Percentiles rank a stretch among this genome's conserved stretches.
phyloP scores from a whole-genome alignment of 1,284 basidiomycete species.

The Singerocomus inundabilis region DNA sequence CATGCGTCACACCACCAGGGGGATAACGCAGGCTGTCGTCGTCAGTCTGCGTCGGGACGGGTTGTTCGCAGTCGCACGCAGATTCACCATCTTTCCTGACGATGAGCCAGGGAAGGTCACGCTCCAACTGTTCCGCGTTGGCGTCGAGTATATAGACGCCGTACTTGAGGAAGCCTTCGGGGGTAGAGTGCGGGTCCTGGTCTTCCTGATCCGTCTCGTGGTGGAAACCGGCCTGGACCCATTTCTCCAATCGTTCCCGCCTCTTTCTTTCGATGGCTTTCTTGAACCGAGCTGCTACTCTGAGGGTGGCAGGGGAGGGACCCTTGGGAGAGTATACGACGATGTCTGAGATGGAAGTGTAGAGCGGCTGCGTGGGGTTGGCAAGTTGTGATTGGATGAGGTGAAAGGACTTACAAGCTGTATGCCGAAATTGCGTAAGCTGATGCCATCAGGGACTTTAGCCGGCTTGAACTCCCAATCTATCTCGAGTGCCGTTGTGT shows the following conservation, averaged over 20 bases:
- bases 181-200: slow-evolving; percentile 23
- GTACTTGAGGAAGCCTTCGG: slow-evolving; percentile 47
- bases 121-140: slow-evolving; percentile 28
- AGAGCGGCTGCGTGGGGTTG: slow-evolving; percentile 44
- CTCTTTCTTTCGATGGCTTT: slow-evolving; percentile 41
- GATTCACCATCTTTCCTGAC: slow-evolving; percentile 29
- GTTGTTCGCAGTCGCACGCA: slow-evolving; percentile 18
- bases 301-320: slow-evolving; percentile 41
- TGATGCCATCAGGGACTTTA: slow-evolving; percentile 71
- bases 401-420: slow-evolving; percentile 61
- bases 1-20: slow-evolving; percentile 9
- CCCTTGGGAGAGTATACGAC: slow-evolving; percentile 56
- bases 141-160: slow-evolving; percentile 64
- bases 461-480: slow-evolving; percentile 64
- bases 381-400: background rate
- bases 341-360: slow-evolving; percentile 63
- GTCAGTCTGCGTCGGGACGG: background rate
- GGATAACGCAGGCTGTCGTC: background rate
- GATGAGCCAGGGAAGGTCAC: slow-evolving; percentile 31
- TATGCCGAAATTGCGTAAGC: slow-evolving; percentile 78
- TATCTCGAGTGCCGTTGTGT: slow-evolving; percentile 27
- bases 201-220: slow-evolving; percentile 6
- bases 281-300: slow-evolving; percentile 39
- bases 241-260: slow-evolving; percentile 33
- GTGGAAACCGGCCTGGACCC: slow-evolving; percentile 23